A percentile compares a stretch with the other conserved stretches of the same genome.
Evolutionary conservation across 805 yeast species (phyloP).

Genomic region (Zygosaccharomyces bailii): DNA sequence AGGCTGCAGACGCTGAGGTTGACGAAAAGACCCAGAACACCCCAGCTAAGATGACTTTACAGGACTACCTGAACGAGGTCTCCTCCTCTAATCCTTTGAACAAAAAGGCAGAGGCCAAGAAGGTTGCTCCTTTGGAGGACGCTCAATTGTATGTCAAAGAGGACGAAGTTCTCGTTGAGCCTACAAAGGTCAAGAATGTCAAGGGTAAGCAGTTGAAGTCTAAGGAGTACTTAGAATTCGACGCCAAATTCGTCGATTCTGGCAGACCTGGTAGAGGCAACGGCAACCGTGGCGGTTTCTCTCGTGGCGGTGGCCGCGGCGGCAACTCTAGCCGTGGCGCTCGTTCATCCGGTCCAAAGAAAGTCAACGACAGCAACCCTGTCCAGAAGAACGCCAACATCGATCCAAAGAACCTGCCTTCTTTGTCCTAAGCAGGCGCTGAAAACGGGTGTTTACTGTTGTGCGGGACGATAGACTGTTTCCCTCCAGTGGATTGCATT

Average conservation of each 20-base stretch:
- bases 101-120: conserved; percentile 48
- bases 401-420: conserved; percentile 70
- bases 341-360: conserved; percentile 17
- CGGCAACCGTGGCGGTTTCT: conserved; percentile 35
- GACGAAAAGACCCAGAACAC: conserved; percentile 47
- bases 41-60: conserved; percentile 65
- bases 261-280: conserved; percentile 37
- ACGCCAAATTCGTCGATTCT: conserved; percentile 67
- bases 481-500: conserved; percentile 1
- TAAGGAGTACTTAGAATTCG: conserved; percentile 72
- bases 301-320: conserved; percentile 35
- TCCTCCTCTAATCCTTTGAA: conserved; percentile 43
- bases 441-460: neutral
- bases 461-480: neutral
- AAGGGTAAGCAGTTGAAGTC: conserved; percentile 77
- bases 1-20: conserved; percentile 62
- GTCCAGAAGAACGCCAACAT: conserved; percentile 39
- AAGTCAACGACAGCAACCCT: conserved; percentile 34
- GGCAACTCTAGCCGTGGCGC: conserved; percentile 23
- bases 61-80: conserved; percentile 78
- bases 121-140: conserved; percentile 38
- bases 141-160: conserved; percentile 64
- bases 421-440: conserved; percentile 52
- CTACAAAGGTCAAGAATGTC: conserved; percentile 62
- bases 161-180: conserved; percentile 54